These are phyloP conservation scores for Quercus cerris DNA, from an alignment of 306 rosid species.

Conservation along the genomic window DNA sequence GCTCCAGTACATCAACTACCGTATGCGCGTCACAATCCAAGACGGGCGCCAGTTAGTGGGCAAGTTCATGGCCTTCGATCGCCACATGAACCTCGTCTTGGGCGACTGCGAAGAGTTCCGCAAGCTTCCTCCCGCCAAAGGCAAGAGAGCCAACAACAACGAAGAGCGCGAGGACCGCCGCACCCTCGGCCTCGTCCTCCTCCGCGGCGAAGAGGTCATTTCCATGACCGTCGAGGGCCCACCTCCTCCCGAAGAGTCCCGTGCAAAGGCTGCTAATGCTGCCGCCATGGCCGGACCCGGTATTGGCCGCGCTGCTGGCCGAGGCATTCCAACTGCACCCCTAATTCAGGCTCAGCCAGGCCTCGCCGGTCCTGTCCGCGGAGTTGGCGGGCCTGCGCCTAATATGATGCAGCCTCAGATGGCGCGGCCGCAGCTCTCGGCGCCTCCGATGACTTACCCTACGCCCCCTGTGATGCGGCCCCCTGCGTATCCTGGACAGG, in stretches of 20 bases:
- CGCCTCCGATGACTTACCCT: slow-evolving; percentile 76
- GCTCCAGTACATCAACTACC: slow-evolving; percentile 92
- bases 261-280: slow-evolving; percentile 75
- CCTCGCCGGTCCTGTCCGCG: slow-evolving; percentile 87
- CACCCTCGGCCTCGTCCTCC: slow-evolving; percentile 92
- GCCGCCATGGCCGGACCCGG: slow-evolving; percentile 92
- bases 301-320: slow-evolving; percentile 77
- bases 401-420: slow-evolving; percentile 99
- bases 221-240: slow-evolving; percentile 99
- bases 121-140: slow-evolving; percentile 87
- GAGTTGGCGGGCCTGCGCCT: slow-evolving; percentile 94
- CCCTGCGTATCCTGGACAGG: slow-evolving; percentile 63
- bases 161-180: slow-evolving; percentile 95
- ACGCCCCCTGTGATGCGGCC: slow-evolving; percentile 71
- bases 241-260: slow-evolving; percentile 91
- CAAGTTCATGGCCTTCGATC: slow-evolving; percentile 98
- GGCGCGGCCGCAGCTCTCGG: slow-evolving; percentile 67
- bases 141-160: slow-evolving; percentile 47
- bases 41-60: slow-evolving; percentile 98
- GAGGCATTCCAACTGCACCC: slow-evolving; percentile 82
- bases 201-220: slow-evolving; percentile 97
- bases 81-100: slow-evolving; percentile 97
- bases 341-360: slow-evolving; percentile 90
- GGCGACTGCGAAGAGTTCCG: slow-evolving; percentile 99
- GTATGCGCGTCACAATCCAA: slow-evolving; percentile 94